Evolutionary conservation across 352 stramenopile species (phyloP).

Genomic region (Phytopythium vexans): DNA sequence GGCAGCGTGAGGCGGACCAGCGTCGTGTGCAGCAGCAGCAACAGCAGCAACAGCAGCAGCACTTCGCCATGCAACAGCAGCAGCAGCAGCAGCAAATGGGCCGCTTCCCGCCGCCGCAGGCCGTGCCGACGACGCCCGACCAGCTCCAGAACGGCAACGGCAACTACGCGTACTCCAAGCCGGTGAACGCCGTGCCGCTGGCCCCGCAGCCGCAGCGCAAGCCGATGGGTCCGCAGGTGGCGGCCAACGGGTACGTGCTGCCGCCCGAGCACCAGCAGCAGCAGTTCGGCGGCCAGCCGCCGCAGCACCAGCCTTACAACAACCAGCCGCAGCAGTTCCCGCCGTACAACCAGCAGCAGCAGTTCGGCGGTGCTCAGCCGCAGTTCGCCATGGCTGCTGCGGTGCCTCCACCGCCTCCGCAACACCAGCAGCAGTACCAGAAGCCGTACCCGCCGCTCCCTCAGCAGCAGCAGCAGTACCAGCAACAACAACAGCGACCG

Average conservation of each 20-base stretch:
- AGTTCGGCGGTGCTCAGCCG: slow-evolving; percentile 10
- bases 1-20: slow-evolving; percentile 45
- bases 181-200: slow-evolving; percentile 17
- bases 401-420: background rate
- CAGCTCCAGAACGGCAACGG: slow-evolving; percentile 24
- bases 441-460: slow-evolving; percentile 26
- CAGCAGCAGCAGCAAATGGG: slow-evolving; percentile 9
- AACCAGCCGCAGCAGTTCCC: slow-evolving; percentile 5
- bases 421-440: slow-evolving; percentile 11
- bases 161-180: slow-evolving; percentile 37
- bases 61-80: slow-evolving; percentile 43
- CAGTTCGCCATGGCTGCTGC: slow-evolving; percentile 8
- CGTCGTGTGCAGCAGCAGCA: slow-evolving; percentile 27
- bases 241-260: slow-evolving; percentile 33
- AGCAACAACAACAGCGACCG: slow-evolving; percentile 7
- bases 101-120: slow-evolving; percentile 11
- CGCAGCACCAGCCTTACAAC: slow-evolving; percentile 6
- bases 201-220: slow-evolving; percentile 20
- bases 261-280: slow-evolving; percentile 10
- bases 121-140: background rate
- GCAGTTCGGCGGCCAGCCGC: slow-evolving; percentile 5
- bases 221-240: slow-evolving; percentile 34
- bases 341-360: slow-evolving; percentile 18
- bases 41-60: slow-evolving; percentile 43
- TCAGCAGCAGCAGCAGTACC: slow-evolving; percentile 9